A percentile compares a stretch with the other conserved stretches of the same genome.
Conservation (phyloP, 148 eudicot genomes). For the Rhododendron ovatum region DNA sequence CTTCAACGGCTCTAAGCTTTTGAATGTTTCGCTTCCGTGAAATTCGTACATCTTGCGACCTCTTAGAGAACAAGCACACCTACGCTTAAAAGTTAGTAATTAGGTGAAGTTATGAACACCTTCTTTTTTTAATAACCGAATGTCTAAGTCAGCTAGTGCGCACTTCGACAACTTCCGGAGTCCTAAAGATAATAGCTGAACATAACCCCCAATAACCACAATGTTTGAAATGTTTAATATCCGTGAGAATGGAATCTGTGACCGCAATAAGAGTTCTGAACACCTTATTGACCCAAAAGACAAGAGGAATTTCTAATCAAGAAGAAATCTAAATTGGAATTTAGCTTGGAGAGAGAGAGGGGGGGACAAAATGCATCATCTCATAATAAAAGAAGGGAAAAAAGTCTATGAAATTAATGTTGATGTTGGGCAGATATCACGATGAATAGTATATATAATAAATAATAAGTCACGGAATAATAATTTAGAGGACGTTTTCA, state of each 20-base stretch:
- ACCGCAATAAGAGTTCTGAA: no score
- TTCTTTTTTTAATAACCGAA: no score
- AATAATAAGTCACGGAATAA: background rate
- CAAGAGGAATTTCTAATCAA: background rate
- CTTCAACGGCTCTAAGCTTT: no score
- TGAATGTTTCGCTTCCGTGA: background rate
- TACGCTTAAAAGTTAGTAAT: background rate
- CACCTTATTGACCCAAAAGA: background rate
- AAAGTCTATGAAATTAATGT: background rate
- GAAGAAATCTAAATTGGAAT: background rate
- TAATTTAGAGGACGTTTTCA: background rate
- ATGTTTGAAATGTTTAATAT: no score
- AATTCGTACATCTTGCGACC: no score
- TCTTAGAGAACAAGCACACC: no score
- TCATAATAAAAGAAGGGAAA: background rate
- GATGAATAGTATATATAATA: background rate
- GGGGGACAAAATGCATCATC: background rate
- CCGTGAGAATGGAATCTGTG: no score
- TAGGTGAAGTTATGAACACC: background rate
- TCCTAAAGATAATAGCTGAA: no score
- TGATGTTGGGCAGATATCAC: background rate
- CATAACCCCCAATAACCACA: no score
- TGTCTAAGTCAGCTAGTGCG: accelerated
- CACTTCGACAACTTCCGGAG: no score
- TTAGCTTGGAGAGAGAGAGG: background rate